phyloP scores from a whole-genome alignment of 2,329 filamentous ascomycete species.

The Ophiognomonia clavigignenti-juglandacearum region DNA sequence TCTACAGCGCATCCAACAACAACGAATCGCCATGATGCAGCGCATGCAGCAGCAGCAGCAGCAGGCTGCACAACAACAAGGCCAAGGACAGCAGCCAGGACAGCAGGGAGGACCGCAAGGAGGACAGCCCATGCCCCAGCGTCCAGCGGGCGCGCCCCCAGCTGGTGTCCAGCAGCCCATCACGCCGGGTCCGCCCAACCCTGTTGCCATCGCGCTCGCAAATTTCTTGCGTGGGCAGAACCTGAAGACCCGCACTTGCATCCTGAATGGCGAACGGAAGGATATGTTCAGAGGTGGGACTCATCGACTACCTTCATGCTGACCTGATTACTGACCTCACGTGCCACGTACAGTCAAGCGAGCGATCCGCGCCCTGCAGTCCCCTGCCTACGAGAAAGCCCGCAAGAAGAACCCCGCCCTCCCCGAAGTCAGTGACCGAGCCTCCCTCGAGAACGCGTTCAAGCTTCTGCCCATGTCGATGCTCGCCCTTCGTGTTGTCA shows the following conservation, averaged over 20 bases:
- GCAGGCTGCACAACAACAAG: constrained; percentile 24
- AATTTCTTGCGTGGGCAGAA: constrained; percentile 81
- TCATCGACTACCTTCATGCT: background rate
- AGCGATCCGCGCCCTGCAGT: constrained; percentile 84
- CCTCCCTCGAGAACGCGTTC: constrained; percentile 87
- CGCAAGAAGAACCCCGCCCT: constrained; percentile 84
- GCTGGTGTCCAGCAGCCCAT: constrained; percentile 62
- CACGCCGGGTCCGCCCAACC: constrained; percentile 76
- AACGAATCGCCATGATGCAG: constrained; percentile 1
- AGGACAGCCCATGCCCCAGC: constrained; percentile 28
- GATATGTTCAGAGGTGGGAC: constrained; percentile 89
- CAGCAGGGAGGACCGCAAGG: constrained; percentile 29
- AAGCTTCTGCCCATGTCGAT: constrained; percentile 93
- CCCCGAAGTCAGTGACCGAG: constrained; percentile 81
- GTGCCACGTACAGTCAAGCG: constrained; percentile 72
- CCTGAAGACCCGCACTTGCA: constrained; percentile 84
- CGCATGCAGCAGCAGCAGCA: constrained; percentile 37
- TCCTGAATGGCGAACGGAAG: constrained; percentile 92
- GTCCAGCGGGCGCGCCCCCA: constrained; percentile 29
- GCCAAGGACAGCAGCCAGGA: constrained; percentile 33
- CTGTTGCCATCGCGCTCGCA: constrained; percentile 81
- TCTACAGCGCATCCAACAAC: constrained; percentile 62
- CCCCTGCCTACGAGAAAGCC: constrained; percentile 84
- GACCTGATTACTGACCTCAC: constrained; percentile 12
- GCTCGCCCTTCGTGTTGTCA: constrained; percentile 83